Conservation (phyloP, 495 filamentous ascomycete species). For the Podospora pseudoanserina region DNA sequence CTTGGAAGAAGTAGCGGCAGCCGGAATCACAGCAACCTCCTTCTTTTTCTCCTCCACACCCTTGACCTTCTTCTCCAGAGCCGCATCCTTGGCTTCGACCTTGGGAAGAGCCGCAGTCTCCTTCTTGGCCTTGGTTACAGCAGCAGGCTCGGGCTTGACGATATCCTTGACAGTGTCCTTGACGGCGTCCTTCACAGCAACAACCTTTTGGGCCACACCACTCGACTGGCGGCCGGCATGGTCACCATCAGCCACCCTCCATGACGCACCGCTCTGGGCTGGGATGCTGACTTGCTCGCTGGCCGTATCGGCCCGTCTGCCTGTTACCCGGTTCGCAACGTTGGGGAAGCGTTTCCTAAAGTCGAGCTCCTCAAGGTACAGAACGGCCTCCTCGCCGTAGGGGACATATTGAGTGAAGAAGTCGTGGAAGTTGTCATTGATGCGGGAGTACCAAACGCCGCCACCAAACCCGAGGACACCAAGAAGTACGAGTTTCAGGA, state of each 20-base stretch:
- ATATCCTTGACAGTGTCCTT: conserved; percentile 24
- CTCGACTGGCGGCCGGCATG: conserved; percentile 42
- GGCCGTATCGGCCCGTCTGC: conserved; percentile 53
- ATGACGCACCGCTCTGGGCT: conserved; percentile 78
- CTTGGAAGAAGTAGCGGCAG: background rate
- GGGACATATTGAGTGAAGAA: conserved; percentile 98
- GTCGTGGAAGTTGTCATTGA: conserved; percentile 97
- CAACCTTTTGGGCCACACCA: conserved; percentile 34
- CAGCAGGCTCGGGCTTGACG: conserved; percentile 22
- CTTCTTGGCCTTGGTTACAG: conserved; percentile 32
- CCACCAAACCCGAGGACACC: conserved; percentile 76
- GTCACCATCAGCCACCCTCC: conserved; percentile 63
- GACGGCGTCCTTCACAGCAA: conserved; percentile 29
- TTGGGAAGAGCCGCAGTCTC: conserved; percentile 35
- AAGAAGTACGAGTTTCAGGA: conserved; percentile 68
- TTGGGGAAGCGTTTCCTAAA: conserved; percentile 88
- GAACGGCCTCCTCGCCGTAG: conserved; percentile 88
- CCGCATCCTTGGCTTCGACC: conserved; percentile 31
- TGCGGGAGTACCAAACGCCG: conserved; percentile 83
- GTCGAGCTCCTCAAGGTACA: conserved; percentile 96
- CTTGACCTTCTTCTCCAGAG: conserved; percentile 4
- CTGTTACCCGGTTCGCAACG: conserved; percentile 49
- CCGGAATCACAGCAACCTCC: conserved; percentile 12
- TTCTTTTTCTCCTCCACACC: conserved; percentile 19
- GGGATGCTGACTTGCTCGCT: conserved; percentile 78